Base-by-base conservation (phyloP, 1,284 basidiomycete species). In the Ceratobasidium sp. region DNA sequence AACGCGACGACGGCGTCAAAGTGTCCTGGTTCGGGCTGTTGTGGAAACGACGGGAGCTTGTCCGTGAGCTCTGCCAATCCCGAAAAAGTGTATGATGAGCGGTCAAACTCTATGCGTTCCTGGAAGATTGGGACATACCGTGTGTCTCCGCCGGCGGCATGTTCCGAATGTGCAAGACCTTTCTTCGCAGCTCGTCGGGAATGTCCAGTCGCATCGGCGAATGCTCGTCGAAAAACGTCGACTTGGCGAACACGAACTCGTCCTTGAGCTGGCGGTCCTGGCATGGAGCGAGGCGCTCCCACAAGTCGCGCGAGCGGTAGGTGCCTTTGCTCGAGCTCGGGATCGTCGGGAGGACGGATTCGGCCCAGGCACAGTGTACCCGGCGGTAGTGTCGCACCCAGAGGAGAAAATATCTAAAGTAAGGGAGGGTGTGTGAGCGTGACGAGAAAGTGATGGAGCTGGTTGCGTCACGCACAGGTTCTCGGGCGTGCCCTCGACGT, bases 381-480 rank as follows among this genome's bases (percentile, higher is more conserved):
- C 56, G 44, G 33, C 73, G 76, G 66, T 79, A 79, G 61, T 71
- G 55, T 7, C 71, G 58, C 7, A 79, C 55, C 78, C 78, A 79
- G 40, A 69, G 75, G 20, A 63, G 76, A 56, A 79, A 79, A 33
- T 77, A 77, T 23, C 78, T 79, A 33, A 63, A 7, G 15, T 20
- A 6, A 15, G 3, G 71, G 3, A 44, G 23, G 42, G 1, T 12
- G 40, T 12, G 49, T 28, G 70, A 61, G 39, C 18, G 39, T 55
- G 12, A 56, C 40, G 40, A 64, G 60, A 39, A 7, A 61, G 26
- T 28, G 26, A 53, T 53, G 33, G 12, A n/a, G 28, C n/a, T 26
- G 46, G 13, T 6, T 18, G n/a, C 51, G n/a, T 23, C 13, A 67
- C 78, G 26, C 56, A 79, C 78, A 79, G 46, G 75, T 79, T 79